Conservation (phyloP, 306 rosid species). For the Trifolium pratense region DNA sequence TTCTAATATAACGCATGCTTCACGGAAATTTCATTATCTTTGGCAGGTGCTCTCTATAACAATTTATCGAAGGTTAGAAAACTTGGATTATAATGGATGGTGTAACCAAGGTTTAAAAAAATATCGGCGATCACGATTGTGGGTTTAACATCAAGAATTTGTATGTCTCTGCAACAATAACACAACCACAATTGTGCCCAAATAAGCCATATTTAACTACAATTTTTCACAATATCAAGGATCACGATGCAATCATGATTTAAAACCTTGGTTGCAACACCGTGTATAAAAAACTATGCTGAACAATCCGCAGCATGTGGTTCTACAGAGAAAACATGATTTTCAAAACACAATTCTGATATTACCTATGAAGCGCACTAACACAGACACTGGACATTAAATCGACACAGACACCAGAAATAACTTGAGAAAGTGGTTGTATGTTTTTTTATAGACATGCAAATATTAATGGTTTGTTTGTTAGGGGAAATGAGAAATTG, state of each 20-base stretch:
- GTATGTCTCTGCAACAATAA: neutral
- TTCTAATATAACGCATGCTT: slow-evolving; percentile 2
- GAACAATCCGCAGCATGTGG: neutral
- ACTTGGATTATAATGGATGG: neutral
- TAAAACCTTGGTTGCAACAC: neutral
- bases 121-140: neutral
- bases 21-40: slow-evolving; percentile 8
- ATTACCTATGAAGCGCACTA: neutral
- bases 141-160: neutral
- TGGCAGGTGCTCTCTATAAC: slow-evolving; percentile 11
- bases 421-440: neutral
- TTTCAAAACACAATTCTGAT: slow-evolving; percentile 1
- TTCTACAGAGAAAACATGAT: neutral
- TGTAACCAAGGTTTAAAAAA: neutral
- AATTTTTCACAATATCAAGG: neutral
- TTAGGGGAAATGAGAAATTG: too few species aligned
- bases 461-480: too few species aligned
- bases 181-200: neutral
- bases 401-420: neutral
- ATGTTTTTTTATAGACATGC: too few species aligned
- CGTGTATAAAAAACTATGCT: neutral
- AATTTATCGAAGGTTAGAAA: neutral
- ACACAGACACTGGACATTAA: neutral
- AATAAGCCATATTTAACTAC: neutral
- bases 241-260: neutral